phyloP scores from a whole-genome alignment of 2,329 filamentous ascomycete species.

The Karstenula rhodostoma region DNA sequence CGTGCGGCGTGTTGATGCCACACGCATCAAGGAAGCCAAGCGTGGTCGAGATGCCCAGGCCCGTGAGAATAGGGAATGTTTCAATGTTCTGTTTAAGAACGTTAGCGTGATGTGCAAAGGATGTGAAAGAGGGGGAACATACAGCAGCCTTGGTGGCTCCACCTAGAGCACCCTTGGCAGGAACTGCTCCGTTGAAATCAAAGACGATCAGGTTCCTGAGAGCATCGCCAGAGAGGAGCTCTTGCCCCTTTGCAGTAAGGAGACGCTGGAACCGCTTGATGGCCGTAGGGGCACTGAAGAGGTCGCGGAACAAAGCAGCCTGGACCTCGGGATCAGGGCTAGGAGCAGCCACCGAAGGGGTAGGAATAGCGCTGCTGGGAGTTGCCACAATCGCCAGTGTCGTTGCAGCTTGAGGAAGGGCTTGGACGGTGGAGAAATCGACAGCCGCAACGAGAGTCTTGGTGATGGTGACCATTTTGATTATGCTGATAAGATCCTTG shows the following conservation, averaged over 20 bases:
- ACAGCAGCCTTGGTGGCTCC: slow-evolving; percentile 39
- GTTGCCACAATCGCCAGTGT: slow-evolving; percentile 19
- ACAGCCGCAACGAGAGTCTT: slow-evolving; percentile 46
- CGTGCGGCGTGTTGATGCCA: slow-evolving; percentile 59
- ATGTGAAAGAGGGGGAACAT: slow-evolving; percentile 8
- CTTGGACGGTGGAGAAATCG: slow-evolving; percentile 41
- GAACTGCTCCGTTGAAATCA: slow-evolving; percentile 59
- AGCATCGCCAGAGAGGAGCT: slow-evolving; percentile 41
- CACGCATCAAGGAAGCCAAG: slow-evolving; percentile 53
- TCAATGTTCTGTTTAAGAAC: slow-evolving; percentile 42
- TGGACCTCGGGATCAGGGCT: slow-evolving; percentile 27
- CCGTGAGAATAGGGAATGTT: slow-evolving; percentile 51
- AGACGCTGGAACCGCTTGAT: slow-evolving; percentile 51
- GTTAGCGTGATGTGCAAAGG: slow-evolving; percentile 1
- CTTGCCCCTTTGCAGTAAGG: slow-evolving; percentile 38
- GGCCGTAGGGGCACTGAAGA: slow-evolving; percentile 44
- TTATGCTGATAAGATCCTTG: slow-evolving; percentile 21
- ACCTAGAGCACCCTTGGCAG: slow-evolving; percentile 63
- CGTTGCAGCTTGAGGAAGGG: slow-evolving; percentile 32
- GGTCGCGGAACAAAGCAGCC: slow-evolving; percentile 37
- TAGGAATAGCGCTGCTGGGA: slow-evolving; percentile 20
- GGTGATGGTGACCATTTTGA: slow-evolving; percentile 47
- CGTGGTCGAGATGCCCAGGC: slow-evolving; percentile 49
- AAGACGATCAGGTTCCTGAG: slow-evolving; percentile 66
- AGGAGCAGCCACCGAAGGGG: slow-evolving; percentile 17